These are phyloP conservation scores for Nemania sp. DNA, from an alignment of 2,329 filamentous ascomycete species.

Conservation along the genomic window DNA sequence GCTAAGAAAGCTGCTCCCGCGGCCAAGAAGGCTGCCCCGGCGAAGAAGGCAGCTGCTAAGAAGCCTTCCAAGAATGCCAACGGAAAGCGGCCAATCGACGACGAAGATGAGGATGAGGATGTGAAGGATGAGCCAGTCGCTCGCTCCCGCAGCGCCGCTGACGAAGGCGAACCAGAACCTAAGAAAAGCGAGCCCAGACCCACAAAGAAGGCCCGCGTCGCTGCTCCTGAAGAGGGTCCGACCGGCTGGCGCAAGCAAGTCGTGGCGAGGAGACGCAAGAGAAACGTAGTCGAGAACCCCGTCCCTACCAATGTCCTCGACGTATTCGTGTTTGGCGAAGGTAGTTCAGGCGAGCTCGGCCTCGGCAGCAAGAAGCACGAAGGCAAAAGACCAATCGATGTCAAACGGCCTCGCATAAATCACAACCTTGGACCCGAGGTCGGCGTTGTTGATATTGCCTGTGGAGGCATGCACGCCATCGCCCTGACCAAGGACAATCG, in stretches of 20 bases:
- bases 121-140: background rate
- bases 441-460: constrained; percentile 66
- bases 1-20: background rate
- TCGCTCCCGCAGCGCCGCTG: background rate
- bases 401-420: constrained; percentile 71
- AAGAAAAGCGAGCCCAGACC: constrained; percentile 6
- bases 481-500: constrained; percentile 72
- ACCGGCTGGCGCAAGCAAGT: constrained; percentile 26
- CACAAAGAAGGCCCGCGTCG: constrained; percentile 21
- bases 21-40: constrained; percentile 19
- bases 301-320: constrained; percentile 35
- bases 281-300: constrained; percentile 30
- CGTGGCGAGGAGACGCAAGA: constrained; percentile 17
- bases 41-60: constrained; percentile 13
- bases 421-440: constrained; percentile 59
- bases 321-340: constrained; percentile 63
- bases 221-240: constrained; percentile 7
- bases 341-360: constrained; percentile 65
- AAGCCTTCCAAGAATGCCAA: constrained; percentile 23
- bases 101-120: constrained; percentile 23
- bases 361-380: constrained; percentile 64
- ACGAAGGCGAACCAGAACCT: constrained; percentile 5
- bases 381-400: constrained; percentile 57
- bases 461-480: constrained; percentile 72
- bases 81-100: constrained; percentile 25